phyloP scores from a whole-genome alignment of 495 filamentous ascomycete genomes.

The Monascus purpureus region DNA sequence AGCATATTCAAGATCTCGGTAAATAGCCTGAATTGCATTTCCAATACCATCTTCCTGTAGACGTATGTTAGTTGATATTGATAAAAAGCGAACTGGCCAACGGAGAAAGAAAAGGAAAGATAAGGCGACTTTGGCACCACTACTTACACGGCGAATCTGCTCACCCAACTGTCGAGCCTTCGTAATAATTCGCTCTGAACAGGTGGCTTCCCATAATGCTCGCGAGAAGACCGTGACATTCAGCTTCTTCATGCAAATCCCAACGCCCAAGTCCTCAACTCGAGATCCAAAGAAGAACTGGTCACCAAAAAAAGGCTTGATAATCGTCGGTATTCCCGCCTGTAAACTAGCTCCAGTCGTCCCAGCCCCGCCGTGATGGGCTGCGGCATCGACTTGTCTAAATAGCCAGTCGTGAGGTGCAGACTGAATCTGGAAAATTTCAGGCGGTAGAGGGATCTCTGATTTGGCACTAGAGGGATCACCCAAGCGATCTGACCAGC shows the following conservation, averaged over 20 bases:
- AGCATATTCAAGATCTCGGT: conserved; percentile 94
- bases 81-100: neutral
- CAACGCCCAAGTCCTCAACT: conserved; percentile 85
- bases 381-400: conserved; percentile 82
- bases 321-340: conserved; percentile 84
- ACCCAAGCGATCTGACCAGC: conserved; percentile 90
- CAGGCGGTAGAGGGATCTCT: conserved; percentile 62
- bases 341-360: conserved; percentile 90
- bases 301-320: conserved; percentile 95
- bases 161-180: conserved; percentile 72
- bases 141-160: conserved; percentile 69
- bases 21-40: conserved; percentile 81
- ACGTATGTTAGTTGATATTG: conserved; percentile 1
- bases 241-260: conserved; percentile 76
- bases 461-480: conserved; percentile 40
- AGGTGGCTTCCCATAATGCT: conserved; percentile 84
- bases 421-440: conserved; percentile 76
- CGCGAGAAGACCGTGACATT: conserved; percentile 69
- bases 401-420: conserved; percentile 98
- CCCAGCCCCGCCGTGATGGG: conserved; percentile 87
- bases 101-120: neutral
- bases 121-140: conserved; percentile 1
- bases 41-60: conserved; percentile 79
- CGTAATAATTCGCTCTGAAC: conserved; percentile 75
- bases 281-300: conserved; percentile 90